Base-by-base conservation (phyloP, 805 yeast genomes). In the Metschnikowia arizonensis region DNA sequence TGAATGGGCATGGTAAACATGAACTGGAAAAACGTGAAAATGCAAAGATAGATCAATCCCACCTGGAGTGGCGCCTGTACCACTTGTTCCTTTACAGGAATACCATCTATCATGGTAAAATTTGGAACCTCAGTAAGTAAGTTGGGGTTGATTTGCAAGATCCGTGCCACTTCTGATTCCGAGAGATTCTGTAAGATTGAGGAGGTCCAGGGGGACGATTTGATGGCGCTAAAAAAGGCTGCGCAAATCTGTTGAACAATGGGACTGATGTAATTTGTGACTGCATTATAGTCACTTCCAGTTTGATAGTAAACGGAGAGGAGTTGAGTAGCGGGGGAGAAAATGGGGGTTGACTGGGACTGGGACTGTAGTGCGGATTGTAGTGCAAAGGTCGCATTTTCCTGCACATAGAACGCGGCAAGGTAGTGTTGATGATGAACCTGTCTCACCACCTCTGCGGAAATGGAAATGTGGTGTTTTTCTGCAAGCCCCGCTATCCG, bases 21-120 rank as follows among this genome's bases (percentile, higher is more conserved):
- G 36, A 65, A 66, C 49, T 61, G 68, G 58, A 64, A 65, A 44
- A 66, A 66, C 6, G 69, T 53, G 48, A 66, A 65, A 4, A 64
- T 50, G 21, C 62, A 59, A 49, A 64, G 52, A 49, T 65, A 65
- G 33, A 65, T 57, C 19, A 63, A 44, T 0, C 69, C 70, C n/a
- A 65, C 49, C 38, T 63, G 64, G 15, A 64, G 53, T 0, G 68
- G 65, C 10, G 68, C 69, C 43, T 57, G 65, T 28, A 56, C 55
- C 15, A 63, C 54, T 30, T 52, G 57, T 29, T 56, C 37, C 1
- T 42, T 37, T 1, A 63, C 64, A 1, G 69, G 69, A 9, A 58
- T 44, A 4, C 49, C 39, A 41, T 65, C 69, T 15, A 42, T 41
- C n/a, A 52, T 26, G 19, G 12, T 18, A 36, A 65, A 60, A 15